Base-by-base conservation (phyloP, 2,329 filamentous ascomycete species). In the Colletotrichum abscissum region DNA sequence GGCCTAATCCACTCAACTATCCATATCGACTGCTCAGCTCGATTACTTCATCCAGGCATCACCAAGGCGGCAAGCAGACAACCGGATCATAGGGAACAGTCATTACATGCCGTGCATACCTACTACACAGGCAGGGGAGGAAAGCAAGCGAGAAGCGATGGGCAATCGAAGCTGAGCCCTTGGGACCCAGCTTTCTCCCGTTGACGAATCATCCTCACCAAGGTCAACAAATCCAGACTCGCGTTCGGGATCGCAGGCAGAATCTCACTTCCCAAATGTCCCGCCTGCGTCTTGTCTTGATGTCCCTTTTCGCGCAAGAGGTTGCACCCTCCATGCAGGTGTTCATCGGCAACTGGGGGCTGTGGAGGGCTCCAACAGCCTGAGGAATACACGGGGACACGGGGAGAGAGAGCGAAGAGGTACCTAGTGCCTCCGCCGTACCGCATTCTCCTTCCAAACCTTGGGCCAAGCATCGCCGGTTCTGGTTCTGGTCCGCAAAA, bases 251-350 rank as follows among this genome's bases (percentile, higher is more conserved):
- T 49, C 24, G 24, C n/a, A 19, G 55, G 28, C 56, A 67, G 42
- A 38, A 67, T 67, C 64, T 46, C 55, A 38, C 14, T 59, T 59
- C 38, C 14, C 38, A 42, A 42, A 42, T n/a, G 33, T n/a, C n/a
- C 5, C 46, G 35, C 26, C 54, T n/a, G 16, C 49, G 56, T 38
- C 35, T 46, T 52, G 69, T 62, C 57, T 55, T 56, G 42, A 35
- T 35, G 33, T 35, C 33, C 33, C 33, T 38, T 57, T 57, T 65
- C 64, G 55, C 24, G n/a, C 7, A 42, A 26, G 35, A 42, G 58
- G 38, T 33, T 57, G 64, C 65, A 69, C 66, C 70, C 70, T 73
- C 42, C 46, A n/a, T 73, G 60, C 67, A 73, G 55, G 54, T 42
- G 69, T 63, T 69, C 67, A 8, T 60, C 59, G 54, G 60, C 59